Evolutionary conservation across 2,329 filamentous ascomycete species (phyloP), one percentile per base, ranked within the genome.

Genomic region (Penicillium rolfsii): DNA sequence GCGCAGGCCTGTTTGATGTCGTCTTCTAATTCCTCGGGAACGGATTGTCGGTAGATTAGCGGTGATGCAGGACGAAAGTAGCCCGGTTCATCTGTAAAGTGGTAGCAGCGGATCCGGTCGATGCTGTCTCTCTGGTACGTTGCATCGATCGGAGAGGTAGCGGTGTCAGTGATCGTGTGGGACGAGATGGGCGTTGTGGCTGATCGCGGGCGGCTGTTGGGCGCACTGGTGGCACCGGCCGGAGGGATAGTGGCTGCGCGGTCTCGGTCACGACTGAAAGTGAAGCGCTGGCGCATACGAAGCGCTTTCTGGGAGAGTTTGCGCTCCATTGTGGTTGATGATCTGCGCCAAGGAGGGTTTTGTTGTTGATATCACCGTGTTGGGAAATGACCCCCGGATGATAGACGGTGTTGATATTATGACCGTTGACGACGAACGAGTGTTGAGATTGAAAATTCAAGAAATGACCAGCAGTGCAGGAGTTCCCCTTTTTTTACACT

Each of bases 1-100:
- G 68, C 69, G 58, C 77, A 79, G 16, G 76, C 65, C 52, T 74
- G 67, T 60, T 73, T 71, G 36, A 79, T 59, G 48, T 78, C 69
- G 2, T 64, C 69, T 56, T 78, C 76, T 4, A 77, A 52, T 24
- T 74, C 69, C 6, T 70, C 67, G 2, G 70, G 63, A 14, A 80
- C 67, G 2, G 69, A 56, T 60, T 73, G 76, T 26, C 77, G 73
- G 12, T 72, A 65, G 22, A 78, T 72, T 24, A 77, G 59, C 4
- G 74, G 71, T 2, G 75, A 74, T 3, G 62, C 57, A 4, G 75
- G 72, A 28, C 70, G 66, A 53, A 70, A 73, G 55, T 71, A 67
- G 26, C 69, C 69, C 0, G 73, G 67, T 6, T 75, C 74, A 49
- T 78, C 76, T 14, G 69, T 68, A 57, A 78, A 75, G 45, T 75